These are phyloP conservation scores for Aquilaria malaccensis DNA, from an alignment of 345 rosid genomes.

Conservation along the genomic window DNA sequence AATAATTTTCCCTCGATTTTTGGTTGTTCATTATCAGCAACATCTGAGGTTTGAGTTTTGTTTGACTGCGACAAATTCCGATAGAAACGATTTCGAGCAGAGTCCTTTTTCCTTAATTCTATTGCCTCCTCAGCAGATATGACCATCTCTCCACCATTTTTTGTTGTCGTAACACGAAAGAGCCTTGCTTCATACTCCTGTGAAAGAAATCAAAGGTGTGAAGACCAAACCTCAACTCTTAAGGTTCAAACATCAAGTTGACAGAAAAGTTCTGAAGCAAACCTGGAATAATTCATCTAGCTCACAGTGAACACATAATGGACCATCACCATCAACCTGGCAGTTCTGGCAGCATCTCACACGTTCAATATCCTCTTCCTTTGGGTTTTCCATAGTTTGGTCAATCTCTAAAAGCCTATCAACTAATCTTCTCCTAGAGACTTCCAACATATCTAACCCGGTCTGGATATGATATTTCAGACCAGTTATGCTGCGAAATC, in stretches of 20 bases:
- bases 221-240: constrained; percentile 7
- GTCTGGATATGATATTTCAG: constrained; percentile 84
- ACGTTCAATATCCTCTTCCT: constrained; percentile 63
- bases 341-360: constrained; percentile 68
- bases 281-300: constrained; percentile 84
- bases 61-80: constrained; percentile 51
- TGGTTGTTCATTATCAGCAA: constrained; percentile 42
- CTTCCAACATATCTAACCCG: constrained; percentile 63
- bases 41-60: constrained; percentile 31
- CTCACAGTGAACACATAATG: constrained; percentile 76
- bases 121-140: constrained; percentile 80
- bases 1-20: constrained; percentile 54
- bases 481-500: constrained; percentile 63
- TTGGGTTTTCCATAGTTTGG: constrained; percentile 74
- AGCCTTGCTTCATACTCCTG: constrained; percentile 92
- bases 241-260: constrained; percentile 10
- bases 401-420: constrained; percentile 69
- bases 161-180: constrained; percentile 66
- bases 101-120: constrained; percentile 62
- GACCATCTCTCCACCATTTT: constrained; percentile 58
- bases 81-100: constrained; percentile 76
- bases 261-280: constrained; percentile 15
- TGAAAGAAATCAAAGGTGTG: constrained; percentile 13
- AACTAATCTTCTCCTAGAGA: constrained; percentile 53
- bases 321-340: constrained; percentile 63